Conservation (phyloP, 257 asterid genomes). For the Handroanthus guayacan region DNA sequence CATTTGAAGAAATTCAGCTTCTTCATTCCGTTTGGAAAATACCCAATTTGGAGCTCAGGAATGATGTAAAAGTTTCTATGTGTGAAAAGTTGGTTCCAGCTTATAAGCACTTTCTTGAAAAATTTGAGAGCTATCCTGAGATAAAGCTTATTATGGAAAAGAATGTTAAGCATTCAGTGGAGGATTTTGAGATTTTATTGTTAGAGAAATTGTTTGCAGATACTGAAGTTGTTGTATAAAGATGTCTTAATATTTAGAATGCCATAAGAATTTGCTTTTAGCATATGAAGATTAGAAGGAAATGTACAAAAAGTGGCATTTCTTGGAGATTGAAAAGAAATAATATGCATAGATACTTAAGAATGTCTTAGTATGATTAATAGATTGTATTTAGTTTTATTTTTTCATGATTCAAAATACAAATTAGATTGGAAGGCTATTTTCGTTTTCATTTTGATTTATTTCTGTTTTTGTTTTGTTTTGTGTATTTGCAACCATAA, state of each 20-base stretch:
- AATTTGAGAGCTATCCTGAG: conserved; percentile 28
- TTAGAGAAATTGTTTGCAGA: conserved; percentile 36
- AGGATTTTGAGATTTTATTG: conserved; percentile 42
- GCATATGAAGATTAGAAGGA: background rate
- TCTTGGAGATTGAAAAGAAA: conserved; percentile 29
- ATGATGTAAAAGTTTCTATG: conserved; percentile 37
- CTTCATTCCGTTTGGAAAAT: conserved; percentile 40
- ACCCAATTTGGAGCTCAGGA: conserved; percentile 40
- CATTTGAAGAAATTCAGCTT: conserved; percentile 30
- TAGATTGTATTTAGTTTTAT: background rate
- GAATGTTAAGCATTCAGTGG: conserved; percentile 40
- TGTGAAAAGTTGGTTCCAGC: conserved; percentile 34
- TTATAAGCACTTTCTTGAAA: conserved; percentile 40
- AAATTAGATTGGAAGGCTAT: no score
- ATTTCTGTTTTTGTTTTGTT: no score
- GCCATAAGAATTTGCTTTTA: background rate
- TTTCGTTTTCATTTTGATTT: no score
- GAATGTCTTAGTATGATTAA: conserved; percentile 10
- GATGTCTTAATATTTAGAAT: background rate
- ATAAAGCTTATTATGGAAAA: conserved; percentile 17
- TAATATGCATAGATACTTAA: background rate
- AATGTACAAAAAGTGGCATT: background rate
- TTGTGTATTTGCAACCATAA: background rate
- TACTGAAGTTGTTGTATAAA: background rate
- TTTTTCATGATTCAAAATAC: background rate